phyloP scores from a whole-genome alignment of 2,329 filamentous ascomycete species.

The Monosporascus sp. region DNA sequence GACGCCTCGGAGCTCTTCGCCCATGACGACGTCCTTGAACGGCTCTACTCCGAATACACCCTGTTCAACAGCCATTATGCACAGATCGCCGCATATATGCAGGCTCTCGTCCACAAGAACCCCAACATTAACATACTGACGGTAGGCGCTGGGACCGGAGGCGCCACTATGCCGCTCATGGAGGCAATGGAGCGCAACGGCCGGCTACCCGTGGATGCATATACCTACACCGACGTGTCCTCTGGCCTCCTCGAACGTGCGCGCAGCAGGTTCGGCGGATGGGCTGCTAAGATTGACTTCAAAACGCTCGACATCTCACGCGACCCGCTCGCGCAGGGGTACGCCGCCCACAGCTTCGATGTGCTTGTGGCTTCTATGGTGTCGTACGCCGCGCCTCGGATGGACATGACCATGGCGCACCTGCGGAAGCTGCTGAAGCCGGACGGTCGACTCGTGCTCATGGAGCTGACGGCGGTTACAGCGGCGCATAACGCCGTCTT shows the following conservation, averaged over 20 bases:
- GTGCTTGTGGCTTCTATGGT: conserved; percentile 8
- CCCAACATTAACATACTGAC: too few relatives aligned
- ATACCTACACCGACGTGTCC: conserved; percentile 1
- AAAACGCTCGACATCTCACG: conserved; percentile 11
- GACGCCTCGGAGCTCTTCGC: background rate
- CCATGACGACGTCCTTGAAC: background rate
- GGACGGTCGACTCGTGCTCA: conserved; percentile 12
- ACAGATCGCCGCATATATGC: too few relatives aligned
- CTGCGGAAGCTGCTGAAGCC: conserved; percentile 16
- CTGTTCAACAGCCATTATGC: too few relatives aligned
- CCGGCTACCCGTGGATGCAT: conserved; percentile 2
- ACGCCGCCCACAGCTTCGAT: conserved; percentile 4
- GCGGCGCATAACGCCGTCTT: background rate
- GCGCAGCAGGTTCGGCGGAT: background rate
- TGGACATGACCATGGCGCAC: conserved; percentile 13
- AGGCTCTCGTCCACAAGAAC: too few relatives aligned
- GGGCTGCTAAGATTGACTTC: conserved; percentile 3
- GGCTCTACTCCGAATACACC: too few relatives aligned
- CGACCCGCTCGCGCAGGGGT: conserved; percentile 6
- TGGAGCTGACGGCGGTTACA: conserved; percentile 7
- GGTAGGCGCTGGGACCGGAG: background rate
- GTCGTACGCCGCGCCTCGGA: conserved; percentile 13
- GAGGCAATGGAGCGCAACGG: conserved; percentile 6
- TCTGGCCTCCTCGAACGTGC: background rate
- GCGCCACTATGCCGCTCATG: conserved; percentile 8